Base-by-base conservation (phyloP, 768 basidiomycete genomes). In the Serpula lacrymans region DNA sequence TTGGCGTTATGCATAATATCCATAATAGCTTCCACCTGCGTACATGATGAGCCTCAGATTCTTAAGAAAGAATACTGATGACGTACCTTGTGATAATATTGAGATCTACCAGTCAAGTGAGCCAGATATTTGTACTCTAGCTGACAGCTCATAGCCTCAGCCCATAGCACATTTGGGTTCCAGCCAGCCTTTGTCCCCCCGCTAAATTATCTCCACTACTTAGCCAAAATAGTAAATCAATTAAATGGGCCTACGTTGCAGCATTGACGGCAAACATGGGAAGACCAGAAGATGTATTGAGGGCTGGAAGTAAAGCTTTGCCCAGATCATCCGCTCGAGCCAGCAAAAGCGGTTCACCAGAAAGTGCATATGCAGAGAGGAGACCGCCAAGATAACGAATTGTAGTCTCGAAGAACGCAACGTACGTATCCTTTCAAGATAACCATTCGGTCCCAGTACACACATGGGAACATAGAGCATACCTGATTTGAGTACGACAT, bases 301-400 rank as follows among this genome's bases (percentile, higher is more conserved):
- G 71, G n/a, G 64, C 65, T 1, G 63, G 64, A 0, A 70, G 53
- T 6, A 71, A 54, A 4, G 73, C 62, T 20, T 68, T 57, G 0
- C 76, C 88, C 2, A 93, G 71, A 43, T 87, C 81, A 31, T 84
- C 77, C 0, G 89, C 84, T 8, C 78, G 75, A 1, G 64, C 47
- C 6, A 86, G 72, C 17, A 85, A 70, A 5, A 82, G 59, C 0
- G 69, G 60, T 27, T 87, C 78, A 1, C 69, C 67, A 0, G 85
- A 83, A 2, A 91, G 70, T n/a, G 87, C 78, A 55, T 88, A 82
- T 0, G 86, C 84, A 12, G 81, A 84, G 2, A 90, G 69, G 0
- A 89, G 61, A 1, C 89, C 88, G 3, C 89, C 89, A 2, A 93
- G 69, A 35, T 80, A 72, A 6, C 88, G 78, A 41, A 91, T 91